These are phyloP conservation scores for Lipomyces sp. DNA, from an alignment of 805 yeast genomes.

Conservation along the genomic window DNA sequence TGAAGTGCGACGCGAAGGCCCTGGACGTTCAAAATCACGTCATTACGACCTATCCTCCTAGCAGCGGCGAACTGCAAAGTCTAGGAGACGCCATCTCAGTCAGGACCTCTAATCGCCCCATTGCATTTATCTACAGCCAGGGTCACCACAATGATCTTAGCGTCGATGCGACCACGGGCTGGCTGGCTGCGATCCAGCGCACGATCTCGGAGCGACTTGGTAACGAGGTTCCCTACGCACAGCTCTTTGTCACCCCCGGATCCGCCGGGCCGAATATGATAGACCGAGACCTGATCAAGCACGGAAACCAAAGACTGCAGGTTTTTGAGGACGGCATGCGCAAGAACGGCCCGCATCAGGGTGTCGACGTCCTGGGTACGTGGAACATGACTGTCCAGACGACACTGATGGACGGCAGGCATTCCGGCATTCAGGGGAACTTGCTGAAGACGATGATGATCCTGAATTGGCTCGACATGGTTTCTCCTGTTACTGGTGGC, in stretches of 20 bases:
- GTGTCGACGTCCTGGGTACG: slow-evolving; percentile 25
- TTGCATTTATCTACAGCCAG: slow-evolving; percentile 26
- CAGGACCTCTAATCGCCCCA: slow-evolving; percentile 8
- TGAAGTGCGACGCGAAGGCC: slow-evolving; percentile 20
- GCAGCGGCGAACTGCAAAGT: slow-evolving; percentile 19
- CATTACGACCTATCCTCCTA: slow-evolving; percentile 27
- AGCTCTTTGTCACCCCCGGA: slow-evolving; percentile 29
- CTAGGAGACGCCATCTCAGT: slow-evolving; percentile 21
- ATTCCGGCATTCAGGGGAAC: slow-evolving; percentile 25
- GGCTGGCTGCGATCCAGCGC: slow-evolving; percentile 27
- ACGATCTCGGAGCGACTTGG: slow-evolving; percentile 23
- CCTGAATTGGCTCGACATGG: slow-evolving; percentile 25
- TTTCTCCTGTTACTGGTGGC: slow-evolving; percentile 7
- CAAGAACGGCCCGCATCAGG: slow-evolving; percentile 6
- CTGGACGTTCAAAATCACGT: slow-evolving; percentile 27
- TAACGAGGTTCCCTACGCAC: slow-evolving; percentile 13
- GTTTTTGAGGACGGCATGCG: slow-evolving; percentile 22
- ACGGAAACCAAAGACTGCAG: slow-evolving; percentile 24
- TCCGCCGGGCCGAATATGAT: slow-evolving; percentile 27
- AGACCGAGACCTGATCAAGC: slow-evolving; percentile 23
- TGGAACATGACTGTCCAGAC: slow-evolving; percentile 27
- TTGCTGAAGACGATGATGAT: slow-evolving; percentile 27
- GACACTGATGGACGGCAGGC: slow-evolving; percentile 25
- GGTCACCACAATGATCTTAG: slow-evolving; percentile 28
- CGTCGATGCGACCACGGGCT: slow-evolving; percentile 20